phyloP scores from a whole-genome alignment of 495 filamentous ascomycete species.

The Tuber magnatum region DNA sequence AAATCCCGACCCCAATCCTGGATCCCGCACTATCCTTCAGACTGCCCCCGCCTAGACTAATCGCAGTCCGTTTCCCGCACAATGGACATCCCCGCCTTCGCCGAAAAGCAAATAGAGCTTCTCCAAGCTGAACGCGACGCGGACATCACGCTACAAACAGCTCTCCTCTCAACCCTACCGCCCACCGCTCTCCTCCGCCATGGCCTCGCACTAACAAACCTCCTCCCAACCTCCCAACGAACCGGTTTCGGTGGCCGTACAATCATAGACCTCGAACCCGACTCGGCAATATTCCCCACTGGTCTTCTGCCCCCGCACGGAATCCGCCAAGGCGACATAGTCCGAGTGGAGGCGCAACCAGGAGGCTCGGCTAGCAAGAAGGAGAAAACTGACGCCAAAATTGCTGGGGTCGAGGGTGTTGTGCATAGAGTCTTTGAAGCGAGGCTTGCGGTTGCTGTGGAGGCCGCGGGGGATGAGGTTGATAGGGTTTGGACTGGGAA shows the following conservation, averaged over 20 bases:
- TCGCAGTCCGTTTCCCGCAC: background rate
- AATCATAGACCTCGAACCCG: slow-evolving; percentile 70
- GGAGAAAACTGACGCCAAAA: slow-evolving; percentile 58
- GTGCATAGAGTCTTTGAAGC: slow-evolving; percentile 61
- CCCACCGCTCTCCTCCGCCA: slow-evolving; percentile 72
- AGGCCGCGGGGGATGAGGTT: slow-evolving; percentile 55
- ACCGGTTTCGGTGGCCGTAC: slow-evolving; percentile 86
- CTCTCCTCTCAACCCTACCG: slow-evolving; percentile 61
- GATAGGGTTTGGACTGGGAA: slow-evolving; percentile 43
- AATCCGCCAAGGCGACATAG: slow-evolving; percentile 79
- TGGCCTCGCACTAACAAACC: slow-evolving; percentile 77
- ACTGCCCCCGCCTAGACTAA: slow-evolving; percentile 34
- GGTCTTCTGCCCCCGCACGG: slow-evolving; percentile 69
- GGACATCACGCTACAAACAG: slow-evolving; percentile 65
- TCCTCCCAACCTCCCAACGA: slow-evolving; percentile 67
- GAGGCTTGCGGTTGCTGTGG: slow-evolving; percentile 61
- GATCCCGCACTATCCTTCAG: background rate
- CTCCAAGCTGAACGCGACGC: slow-evolving; percentile 69
- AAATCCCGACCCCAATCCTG: background rate
- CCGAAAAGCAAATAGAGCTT: slow-evolving; percentile 66
- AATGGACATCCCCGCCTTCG: slow-evolving; percentile 68
- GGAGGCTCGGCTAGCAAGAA: slow-evolving; percentile 63
- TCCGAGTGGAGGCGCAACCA: slow-evolving; percentile 69
- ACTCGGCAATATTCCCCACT: slow-evolving; percentile 55
- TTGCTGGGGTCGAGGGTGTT: slow-evolving; percentile 67